Conservation (phyloP, 2,329 filamentous ascomycete genomes). For the Penicillium sp. region DNA sequence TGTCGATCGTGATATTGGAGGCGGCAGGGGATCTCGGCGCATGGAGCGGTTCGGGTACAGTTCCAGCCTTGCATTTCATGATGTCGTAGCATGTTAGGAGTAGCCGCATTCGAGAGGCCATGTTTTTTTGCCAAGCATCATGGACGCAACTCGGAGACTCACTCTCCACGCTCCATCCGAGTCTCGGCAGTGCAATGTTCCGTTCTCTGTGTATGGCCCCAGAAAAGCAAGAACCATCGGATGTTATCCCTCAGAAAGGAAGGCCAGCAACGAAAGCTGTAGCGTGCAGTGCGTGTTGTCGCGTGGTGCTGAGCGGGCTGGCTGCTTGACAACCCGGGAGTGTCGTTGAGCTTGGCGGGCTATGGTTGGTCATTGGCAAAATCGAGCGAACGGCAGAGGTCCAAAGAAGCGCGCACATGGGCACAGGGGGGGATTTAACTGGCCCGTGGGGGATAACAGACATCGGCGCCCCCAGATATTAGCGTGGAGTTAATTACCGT, state of each 20-base stretch:
- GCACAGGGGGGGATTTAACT: conserved; percentile 15
- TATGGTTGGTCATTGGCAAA: not conserved
- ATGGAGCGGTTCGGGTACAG: not conserved
- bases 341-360: not conserved
- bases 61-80: not conserved
- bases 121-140: not conserved
- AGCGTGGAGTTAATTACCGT: too few species aligned
- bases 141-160: not conserved
- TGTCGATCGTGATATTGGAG: not conserved
- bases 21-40: not conserved
- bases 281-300: not conserved
- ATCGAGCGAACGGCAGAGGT: not conserved
- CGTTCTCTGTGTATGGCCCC: not conserved
- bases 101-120: not conserved
- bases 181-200: not conserved
- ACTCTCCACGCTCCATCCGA: not conserved
- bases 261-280: not conserved
- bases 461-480: conserved; percentile 4
- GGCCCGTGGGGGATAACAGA: conserved; percentile 6
- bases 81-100: not conserved
- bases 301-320: not conserved
- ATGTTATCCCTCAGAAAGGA: not conserved
- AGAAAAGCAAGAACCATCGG: not conserved
- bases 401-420: conserved; percentile 14
- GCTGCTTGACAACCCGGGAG: too few species aligned